Evolutionary conservation across 495 filamentous ascomycete genomes (phyloP).

Genomic region (Saxophila tyrrhenica): DNA sequence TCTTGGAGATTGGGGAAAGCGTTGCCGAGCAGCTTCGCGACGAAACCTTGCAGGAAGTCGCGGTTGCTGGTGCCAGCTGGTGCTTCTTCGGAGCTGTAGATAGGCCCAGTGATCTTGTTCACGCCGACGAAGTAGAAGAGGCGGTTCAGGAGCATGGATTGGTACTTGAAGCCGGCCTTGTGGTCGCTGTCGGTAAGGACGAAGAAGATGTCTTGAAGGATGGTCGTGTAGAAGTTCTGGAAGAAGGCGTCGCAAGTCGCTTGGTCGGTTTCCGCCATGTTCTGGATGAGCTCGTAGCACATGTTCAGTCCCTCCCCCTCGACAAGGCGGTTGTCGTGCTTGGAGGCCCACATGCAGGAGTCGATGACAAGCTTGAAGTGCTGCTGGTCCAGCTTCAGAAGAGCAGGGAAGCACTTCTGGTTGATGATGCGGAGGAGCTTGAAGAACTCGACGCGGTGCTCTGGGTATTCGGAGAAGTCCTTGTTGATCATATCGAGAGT

Average conservation of each 20-base stretch:
- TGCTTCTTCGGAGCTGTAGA: slow-evolving; percentile 74
- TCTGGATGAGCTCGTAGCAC: slow-evolving; percentile 96
- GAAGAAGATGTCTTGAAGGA: slow-evolving; percentile 97
- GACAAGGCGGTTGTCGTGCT: slow-evolving; percentile 97
- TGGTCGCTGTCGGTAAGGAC: slow-evolving; percentile 95
- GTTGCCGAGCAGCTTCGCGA: slow-evolving; percentile 71
- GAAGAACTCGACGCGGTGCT: slow-evolving; percentile 97
- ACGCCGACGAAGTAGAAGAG: slow-evolving; percentile 89
- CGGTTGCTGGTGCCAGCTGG: slow-evolving; percentile 73
- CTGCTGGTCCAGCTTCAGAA: slow-evolving; percentile 82
- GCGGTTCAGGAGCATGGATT: slow-evolving; percentile 81
- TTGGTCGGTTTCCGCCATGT: slow-evolving; percentile 84
- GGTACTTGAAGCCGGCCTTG: slow-evolving; percentile 97
- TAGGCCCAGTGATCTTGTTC: slow-evolving; percentile 80
- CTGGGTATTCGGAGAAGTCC: slow-evolving; percentile 97
- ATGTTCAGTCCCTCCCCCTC: slow-evolving; percentile 96
- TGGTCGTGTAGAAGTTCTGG: slow-evolving; percentile 88
- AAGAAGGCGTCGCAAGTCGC: slow-evolving; percentile 89
- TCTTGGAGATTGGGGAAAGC: slow-evolving; percentile 89
- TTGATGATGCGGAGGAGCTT: slow-evolving; percentile 93
- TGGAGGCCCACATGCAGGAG: slow-evolving; percentile 98
- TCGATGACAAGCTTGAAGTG: slow-evolving; percentile 99
- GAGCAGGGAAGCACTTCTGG: slow-evolving; percentile 82
- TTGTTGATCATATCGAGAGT: slow-evolving; percentile 99
- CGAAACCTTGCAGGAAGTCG: slow-evolving; percentile 79